A percentile compares a stretch with the other conserved stretches of the same genome.
Conservation (phyloP, 352 stramenopile genomes). For the Phytophthora litchii region DNA sequence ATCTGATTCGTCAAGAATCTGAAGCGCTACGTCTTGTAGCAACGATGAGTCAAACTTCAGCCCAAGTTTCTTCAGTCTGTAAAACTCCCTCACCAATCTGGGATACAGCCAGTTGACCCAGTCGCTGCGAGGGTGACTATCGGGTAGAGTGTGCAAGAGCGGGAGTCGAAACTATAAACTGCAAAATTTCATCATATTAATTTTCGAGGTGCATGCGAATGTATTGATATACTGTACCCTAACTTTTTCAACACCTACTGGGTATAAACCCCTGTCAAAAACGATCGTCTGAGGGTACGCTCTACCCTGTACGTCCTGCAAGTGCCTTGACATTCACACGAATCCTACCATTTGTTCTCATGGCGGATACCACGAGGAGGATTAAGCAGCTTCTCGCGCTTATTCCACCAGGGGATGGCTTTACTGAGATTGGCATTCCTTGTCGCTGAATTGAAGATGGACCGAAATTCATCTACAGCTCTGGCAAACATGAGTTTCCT, state of each 20-base stretch:
- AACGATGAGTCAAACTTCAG: neutral
- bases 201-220: too few relatives aligned
- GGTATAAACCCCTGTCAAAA: too few relatives aligned
- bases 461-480: neutral
- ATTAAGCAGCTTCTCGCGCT: neutral
- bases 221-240: too few relatives aligned
- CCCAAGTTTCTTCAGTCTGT: neutral
- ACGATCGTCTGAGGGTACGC: too few relatives aligned
- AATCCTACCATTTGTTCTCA: neutral
- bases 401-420: neutral
- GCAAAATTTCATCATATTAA: too few relatives aligned
- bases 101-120: constrained; percentile 1
- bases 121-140: neutral
- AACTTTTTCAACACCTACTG: too few relatives aligned
- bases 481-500: neutral
- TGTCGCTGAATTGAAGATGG: neutral
- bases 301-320: neutral
- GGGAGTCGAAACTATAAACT: too few relatives aligned
- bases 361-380: neutral
- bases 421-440: neutral
- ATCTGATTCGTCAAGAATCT: neutral
- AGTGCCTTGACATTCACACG: neutral
- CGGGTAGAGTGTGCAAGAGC: too few relatives aligned
- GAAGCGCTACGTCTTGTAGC: neutral
- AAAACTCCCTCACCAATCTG: neutral